phyloP scores from a whole-genome alignment of 2,329 filamentous ascomycete genomes.

The Fusarium sp. region DNA sequence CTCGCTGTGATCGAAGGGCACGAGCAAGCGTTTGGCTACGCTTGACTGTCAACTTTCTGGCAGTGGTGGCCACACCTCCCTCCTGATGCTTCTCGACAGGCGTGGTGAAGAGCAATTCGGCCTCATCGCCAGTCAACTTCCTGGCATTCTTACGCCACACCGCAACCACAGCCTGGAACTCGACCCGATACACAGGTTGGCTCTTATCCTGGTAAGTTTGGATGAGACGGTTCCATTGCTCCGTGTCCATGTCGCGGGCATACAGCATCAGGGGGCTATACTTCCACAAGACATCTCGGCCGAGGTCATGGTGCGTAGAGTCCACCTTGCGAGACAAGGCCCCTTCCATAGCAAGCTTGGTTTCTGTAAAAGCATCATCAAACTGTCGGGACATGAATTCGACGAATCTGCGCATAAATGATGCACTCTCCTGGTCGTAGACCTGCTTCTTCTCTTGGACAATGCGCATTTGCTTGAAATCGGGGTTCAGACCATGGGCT shows the following conservation, averaged over 20 bases:
- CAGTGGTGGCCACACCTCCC: constrained; percentile 76
- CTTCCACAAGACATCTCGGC: constrained; percentile 83
- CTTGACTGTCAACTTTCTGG: constrained; percentile 93
- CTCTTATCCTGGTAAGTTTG: constrained; percentile 84
- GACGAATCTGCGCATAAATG: constrained; percentile 83
- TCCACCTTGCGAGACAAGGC: constrained; percentile 77
- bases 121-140: constrained; percentile 81
- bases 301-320: constrained; percentile 75
- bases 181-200: constrained; percentile 81
- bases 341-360: constrained; percentile 72
- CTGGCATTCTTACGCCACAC: constrained; percentile 85
- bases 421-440: constrained; percentile 80
- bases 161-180: constrained; percentile 82
- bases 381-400: constrained; percentile 88
- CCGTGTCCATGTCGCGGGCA: constrained; percentile 82
- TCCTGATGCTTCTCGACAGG: constrained; percentile 88
- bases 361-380: constrained; percentile 78
- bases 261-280: constrained; percentile 91
- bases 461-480: constrained; percentile 91
- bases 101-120: constrained; percentile 88
- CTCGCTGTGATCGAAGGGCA: constrained; percentile 75
- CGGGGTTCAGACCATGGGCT: constrained; percentile 70
- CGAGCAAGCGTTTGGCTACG: constrained; percentile 88
- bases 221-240: constrained; percentile 85
- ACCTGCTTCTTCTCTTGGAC: constrained; percentile 94